A percentile compares a stretch with the other conserved stretches of the same genome.
phyloP scores from a whole-genome alignment of 768 basidiomycete species.

The Chlorophyllum brunneum region DNA sequence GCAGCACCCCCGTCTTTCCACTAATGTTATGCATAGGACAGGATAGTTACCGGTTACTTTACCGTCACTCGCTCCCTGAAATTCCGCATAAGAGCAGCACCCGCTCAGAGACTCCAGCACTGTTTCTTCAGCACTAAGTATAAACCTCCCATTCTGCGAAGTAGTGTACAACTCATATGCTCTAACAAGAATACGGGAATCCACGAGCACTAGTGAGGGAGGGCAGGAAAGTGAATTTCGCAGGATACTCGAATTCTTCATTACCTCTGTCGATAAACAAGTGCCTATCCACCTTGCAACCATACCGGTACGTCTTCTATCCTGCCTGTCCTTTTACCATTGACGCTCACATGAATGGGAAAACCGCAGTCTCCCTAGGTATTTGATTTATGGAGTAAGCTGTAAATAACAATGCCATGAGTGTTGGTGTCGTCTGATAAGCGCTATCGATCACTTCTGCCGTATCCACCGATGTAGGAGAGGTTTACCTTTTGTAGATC shows the following conservation, averaged over 20 bases:
- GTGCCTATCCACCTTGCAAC: slow-evolving; percentile 28
- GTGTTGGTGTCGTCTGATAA: too few species aligned
- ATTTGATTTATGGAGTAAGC: background rate
- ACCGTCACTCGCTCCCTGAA: slow-evolving; percentile 35
- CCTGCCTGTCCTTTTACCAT: background rate
- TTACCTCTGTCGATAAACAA: slow-evolving; percentile 26
- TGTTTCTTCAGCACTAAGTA: slow-evolving; percentile 39
- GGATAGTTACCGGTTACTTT: slow-evolving; percentile 36
- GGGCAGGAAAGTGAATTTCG: slow-evolving; percentile 13
- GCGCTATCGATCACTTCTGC: too few species aligned
- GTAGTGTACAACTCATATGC: background rate
- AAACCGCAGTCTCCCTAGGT: background rate
- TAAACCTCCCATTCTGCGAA: slow-evolving; percentile 19
- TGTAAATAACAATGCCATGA: background rate
- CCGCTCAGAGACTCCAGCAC: slow-evolving; percentile 29
- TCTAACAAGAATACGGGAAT: slow-evolving; percentile 18
- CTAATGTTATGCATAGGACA: background rate
- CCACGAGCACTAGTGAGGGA: slow-evolving; percentile 18
- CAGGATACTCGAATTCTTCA: slow-evolving; percentile 32
- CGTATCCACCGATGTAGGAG: too few species aligned
- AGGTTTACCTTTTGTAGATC: too few species aligned
- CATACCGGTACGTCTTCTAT: background rate
- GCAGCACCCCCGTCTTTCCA: background rate
- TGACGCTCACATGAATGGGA: background rate
- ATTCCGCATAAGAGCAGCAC: slow-evolving; percentile 35